Evolutionary conservation across 495 filamentous ascomycete species (phyloP).

Genomic region (Aspergillus olivimuriae): DNA sequence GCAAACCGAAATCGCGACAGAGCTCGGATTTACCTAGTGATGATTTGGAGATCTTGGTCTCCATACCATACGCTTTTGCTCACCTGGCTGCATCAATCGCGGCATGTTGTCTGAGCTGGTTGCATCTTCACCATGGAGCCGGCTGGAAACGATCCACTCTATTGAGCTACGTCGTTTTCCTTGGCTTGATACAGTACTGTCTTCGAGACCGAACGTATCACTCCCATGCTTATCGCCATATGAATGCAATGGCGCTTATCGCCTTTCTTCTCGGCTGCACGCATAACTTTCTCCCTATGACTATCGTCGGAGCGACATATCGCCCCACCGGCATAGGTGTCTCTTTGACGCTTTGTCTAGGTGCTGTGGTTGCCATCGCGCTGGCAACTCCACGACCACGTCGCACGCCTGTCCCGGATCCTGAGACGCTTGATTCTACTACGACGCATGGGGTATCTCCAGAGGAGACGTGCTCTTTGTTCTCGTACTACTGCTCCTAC

Average conservation of each 20-base stretch:
- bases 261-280: constrained; percentile 8
- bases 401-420: background rate
- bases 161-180: constrained; percentile 13
- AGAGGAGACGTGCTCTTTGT: constrained; percentile 45
- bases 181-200: constrained; percentile 9
- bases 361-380: constrained; percentile 9
- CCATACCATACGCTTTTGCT: constrained; percentile 11
- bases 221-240: constrained; percentile 11
- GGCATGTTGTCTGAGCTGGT: constrained; percentile 13
- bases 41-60: background rate
- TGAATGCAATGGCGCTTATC: constrained; percentile 10
- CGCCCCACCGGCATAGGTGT: constrained; percentile 5
- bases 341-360: constrained; percentile 10
- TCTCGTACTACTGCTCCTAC: constrained; percentile 41
- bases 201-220: constrained; percentile 1
- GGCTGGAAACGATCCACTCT: constrained; percentile 13
- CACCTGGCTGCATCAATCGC: constrained; percentile 12
- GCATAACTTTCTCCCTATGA: constrained; percentile 14
- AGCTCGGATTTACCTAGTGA: background rate
- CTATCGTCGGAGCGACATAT: constrained; percentile 15
- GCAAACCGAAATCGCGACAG: background rate
- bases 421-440: constrained; percentile 4
- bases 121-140: constrained; percentile 1
- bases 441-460: constrained; percentile 25
- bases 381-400: constrained; percentile 16